Base-by-base conservation (phyloP, 306 rosid species). In the Arachis stenosperma region DNA sequence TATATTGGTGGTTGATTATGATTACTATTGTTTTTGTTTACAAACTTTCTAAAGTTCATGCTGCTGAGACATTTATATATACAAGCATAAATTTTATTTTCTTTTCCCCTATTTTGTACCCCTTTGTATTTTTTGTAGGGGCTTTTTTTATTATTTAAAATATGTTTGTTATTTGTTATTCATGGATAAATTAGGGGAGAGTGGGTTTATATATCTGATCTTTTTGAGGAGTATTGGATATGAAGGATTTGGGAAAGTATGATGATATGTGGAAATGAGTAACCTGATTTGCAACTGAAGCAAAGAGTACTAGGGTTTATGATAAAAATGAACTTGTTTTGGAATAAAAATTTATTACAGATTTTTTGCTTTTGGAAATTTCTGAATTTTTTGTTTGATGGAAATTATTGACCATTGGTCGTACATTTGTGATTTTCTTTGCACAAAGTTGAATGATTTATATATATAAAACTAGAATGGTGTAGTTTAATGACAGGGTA, bases 11-110 rank as follows among this genome's bases (percentile, higher is more conserved):
- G 67, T 63, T 63, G 76, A 14, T 75, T 55, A 9, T 44, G 73
- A 51, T 15, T 46, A 39, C 9, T 63, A 70, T 30, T 44, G 81
- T 70, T 75, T 73, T 65, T 8, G 8, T 58, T 47, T 48, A 61
- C 27, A 29, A 76, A 67, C 41, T 46, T 67, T 67, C 52, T 27
- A 68, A 75, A 52, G 29, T 64, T 75, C 36, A 56, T 63, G 67
- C 68, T 53, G 56, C 9, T 61, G 47, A 62, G 76, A 13, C 76
- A 74, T 61, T 60, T 53, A 33, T 50, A 40, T 42, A 71, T 33
- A 14, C 7, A 5, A 27, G 65, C 78, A 67, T 73, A 10, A 59
- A 6, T 30, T 47, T 41, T 64, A 30, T 72, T 42, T 65, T 44
- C 13, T 71, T 57, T 43, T 37, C 0, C 27, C 43, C 42, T 27